phyloP scores from a whole-genome alignment of 148 eudicot species.

The Fagopyrum esculentum region DNA sequence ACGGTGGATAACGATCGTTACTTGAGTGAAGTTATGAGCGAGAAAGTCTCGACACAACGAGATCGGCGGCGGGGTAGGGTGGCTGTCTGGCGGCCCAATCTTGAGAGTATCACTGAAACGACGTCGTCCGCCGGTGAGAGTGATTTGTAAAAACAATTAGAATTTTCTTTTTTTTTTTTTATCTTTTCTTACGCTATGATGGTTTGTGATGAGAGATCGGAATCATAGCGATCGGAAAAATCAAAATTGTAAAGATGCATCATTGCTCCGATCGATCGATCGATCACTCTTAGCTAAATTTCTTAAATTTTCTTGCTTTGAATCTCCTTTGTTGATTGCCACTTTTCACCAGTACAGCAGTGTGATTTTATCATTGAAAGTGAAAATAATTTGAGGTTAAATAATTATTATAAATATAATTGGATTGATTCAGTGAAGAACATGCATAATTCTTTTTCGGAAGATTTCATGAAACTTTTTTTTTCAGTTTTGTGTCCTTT shows the following conservation, averaged over 20 bases:
- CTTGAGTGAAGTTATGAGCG: conserved; percentile 66
- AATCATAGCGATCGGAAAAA: background rate
- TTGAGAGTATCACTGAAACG: conserved; percentile 63
- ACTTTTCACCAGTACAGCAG: background rate
- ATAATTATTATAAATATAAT: background rate
- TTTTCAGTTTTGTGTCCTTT: background rate
- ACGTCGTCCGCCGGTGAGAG: conserved; percentile 16
- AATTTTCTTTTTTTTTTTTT: too few relatives aligned
- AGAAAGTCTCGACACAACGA: conserved; percentile 47
- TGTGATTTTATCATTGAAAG: background rate
- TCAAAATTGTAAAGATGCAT: background rate
- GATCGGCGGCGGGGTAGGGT: conserved; percentile 54
- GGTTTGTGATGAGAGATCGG: conserved; percentile 1
- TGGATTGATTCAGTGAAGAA: background rate
- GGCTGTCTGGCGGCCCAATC: conserved; percentile 75
- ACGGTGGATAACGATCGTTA: conserved; percentile 49
- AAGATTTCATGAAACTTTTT: background rate
- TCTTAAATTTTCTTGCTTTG: background rate
- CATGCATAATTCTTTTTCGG: conserved; percentile 2
- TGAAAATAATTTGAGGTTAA: background rate
- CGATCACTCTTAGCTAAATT: background rate
- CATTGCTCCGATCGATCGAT: background rate
- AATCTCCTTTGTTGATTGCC: background rate
- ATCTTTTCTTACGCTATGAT: background rate
- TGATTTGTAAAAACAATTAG: background rate